Evolutionary conservation across 2,329 filamentous ascomycete species (phyloP).

Genomic region (Epichloe brachyelytri): DNA sequence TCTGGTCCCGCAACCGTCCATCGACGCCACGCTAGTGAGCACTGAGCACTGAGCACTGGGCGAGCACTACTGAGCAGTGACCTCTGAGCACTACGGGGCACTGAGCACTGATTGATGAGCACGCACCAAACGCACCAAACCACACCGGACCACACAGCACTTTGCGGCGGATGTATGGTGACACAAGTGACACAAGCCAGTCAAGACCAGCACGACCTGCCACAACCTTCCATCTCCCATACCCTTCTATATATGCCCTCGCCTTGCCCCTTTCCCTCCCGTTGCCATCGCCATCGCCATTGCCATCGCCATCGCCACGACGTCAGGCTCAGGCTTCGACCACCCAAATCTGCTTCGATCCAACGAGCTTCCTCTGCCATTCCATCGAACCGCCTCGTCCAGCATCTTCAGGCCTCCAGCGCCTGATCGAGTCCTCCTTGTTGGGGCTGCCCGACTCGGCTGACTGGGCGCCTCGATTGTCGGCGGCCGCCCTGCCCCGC

Average conservation of each 20-base stretch:
- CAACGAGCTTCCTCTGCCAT: not conserved
- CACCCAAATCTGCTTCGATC: not conserved
- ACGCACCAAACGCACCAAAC: not conserved
- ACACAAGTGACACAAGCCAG: not conserved
- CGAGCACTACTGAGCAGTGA: too few species aligned
- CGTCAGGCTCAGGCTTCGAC: not conserved
- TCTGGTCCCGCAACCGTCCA: too few species aligned
- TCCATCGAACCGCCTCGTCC: not conserved
- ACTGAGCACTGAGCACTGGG: too few species aligned
- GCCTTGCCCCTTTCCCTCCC: too few species aligned
- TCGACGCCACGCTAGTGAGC: too few species aligned
- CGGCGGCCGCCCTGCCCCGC: not conserved
- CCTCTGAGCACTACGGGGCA: not conserved
- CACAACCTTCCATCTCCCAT: not conserved
- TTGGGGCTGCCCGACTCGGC: constrained; percentile 4
- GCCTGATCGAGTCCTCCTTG: not conserved
- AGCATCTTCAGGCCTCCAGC: not conserved
- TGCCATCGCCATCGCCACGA: not conserved
- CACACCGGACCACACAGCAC: not conserved
- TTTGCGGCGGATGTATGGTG: too few species aligned
- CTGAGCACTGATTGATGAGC: not conserved
- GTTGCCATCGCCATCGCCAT: not conserved
- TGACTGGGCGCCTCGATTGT: constrained; percentile 3
- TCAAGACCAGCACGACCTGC: not conserved
- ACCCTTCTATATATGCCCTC: too few species aligned